Percentiles rank a stretch among this genome's conserved stretches.
phyloP scores from a whole-genome alignment of 2,329 filamentous ascomycete genomes.

The Knufia petricola region DNA sequence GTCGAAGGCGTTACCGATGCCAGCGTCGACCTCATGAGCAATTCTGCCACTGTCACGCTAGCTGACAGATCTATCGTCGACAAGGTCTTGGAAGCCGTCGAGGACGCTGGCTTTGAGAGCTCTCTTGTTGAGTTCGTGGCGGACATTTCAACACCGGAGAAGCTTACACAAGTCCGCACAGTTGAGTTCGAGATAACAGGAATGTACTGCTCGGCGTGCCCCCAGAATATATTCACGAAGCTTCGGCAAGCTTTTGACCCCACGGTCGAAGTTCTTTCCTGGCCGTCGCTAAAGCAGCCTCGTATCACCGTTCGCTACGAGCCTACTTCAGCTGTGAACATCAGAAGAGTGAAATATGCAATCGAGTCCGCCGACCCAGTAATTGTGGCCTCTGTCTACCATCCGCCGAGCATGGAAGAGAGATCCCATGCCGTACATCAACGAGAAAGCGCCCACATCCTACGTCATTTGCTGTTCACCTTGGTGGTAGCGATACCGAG shows the following conservation, averaged over 20 bases:
- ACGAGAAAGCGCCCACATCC: constrained; percentile 58
- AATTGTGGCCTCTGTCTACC: constrained; percentile 62
- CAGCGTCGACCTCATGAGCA: constrained; percentile 43
- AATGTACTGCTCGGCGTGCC: constrained; percentile 66
- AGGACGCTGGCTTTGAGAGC: constrained; percentile 58
- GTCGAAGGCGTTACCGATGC: constrained; percentile 38
- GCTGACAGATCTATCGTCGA: constrained; percentile 36
- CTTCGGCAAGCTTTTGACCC: constrained; percentile 22
- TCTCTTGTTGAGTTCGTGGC: constrained; percentile 43
- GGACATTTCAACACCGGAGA: constrained; percentile 27
- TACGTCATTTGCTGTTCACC: constrained; percentile 62
- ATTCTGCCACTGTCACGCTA: constrained; percentile 42
- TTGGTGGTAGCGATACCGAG: constrained; percentile 65
- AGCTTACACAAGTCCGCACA: constrained; percentile 33
- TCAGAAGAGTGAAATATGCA: constrained; percentile 61
- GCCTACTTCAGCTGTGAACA: constrained; percentile 63
- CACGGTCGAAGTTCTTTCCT: constrained; percentile 44
- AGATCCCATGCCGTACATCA: constrained; percentile 62
- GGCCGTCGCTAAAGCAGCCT: constrained; percentile 52
- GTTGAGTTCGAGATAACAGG: constrained; percentile 60
- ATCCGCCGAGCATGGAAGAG: constrained; percentile 75
- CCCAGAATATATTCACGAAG: constrained; percentile 31
- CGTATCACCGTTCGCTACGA: constrained; percentile 62
- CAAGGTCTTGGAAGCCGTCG: constrained; percentile 40
- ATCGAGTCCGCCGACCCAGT: constrained; percentile 57